Percentiles rank a stretch among this genome's conserved stretches.
Conservation (phyloP, 352 stramenopile species). For the Globisporangium irregulare region DNA sequence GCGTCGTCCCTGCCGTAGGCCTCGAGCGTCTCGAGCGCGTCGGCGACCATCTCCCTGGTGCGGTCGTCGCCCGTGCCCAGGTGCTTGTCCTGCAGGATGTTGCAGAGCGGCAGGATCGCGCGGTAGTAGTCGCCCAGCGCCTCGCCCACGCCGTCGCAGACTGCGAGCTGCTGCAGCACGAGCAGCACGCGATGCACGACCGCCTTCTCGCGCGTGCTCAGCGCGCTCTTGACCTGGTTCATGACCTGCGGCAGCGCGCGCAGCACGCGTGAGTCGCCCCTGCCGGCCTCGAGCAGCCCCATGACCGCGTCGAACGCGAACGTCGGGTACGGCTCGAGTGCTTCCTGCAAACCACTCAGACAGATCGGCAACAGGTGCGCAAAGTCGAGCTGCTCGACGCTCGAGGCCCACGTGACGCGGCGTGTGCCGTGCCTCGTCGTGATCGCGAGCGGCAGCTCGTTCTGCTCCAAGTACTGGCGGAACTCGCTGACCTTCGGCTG, state of each 20-base stretch:
- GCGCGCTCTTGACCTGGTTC: slow-evolving; percentile 56
- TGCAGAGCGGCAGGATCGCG: slow-evolving; percentile 73
- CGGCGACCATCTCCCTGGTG: slow-evolving; percentile 56
- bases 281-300: slow-evolving; percentile 54
- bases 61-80: slow-evolving; percentile 59
- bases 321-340: slow-evolving; percentile 64
- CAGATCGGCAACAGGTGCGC: slow-evolving; percentile 72
- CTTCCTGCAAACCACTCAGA: slow-evolving; percentile 65
- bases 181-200: slow-evolving; percentile 69
- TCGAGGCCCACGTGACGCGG: slow-evolving; percentile 54
- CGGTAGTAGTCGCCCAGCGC: slow-evolving; percentile 68
- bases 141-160: slow-evolving; percentile 67
- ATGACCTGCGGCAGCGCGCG: slow-evolving; percentile 56
- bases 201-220: slow-evolving; percentile 59
- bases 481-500: slow-evolving; percentile 65
- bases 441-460: slow-evolving; percentile 63
- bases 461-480: slow-evolving; percentile 60
- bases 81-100: slow-evolving; percentile 79
- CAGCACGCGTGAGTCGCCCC: slow-evolving; percentile 45
- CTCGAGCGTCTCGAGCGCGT: slow-evolving; percentile 70
- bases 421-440: slow-evolving; percentile 39
- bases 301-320: slow-evolving; percentile 73
- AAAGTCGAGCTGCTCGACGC: slow-evolving; percentile 61
- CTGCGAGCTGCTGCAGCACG: slow-evolving; percentile 66
- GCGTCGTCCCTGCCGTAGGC: slow-evolving; percentile 69